Conservation (phyloP, 2,329 filamentous ascomycete species). For the Aspergillus intermedius region DNA sequence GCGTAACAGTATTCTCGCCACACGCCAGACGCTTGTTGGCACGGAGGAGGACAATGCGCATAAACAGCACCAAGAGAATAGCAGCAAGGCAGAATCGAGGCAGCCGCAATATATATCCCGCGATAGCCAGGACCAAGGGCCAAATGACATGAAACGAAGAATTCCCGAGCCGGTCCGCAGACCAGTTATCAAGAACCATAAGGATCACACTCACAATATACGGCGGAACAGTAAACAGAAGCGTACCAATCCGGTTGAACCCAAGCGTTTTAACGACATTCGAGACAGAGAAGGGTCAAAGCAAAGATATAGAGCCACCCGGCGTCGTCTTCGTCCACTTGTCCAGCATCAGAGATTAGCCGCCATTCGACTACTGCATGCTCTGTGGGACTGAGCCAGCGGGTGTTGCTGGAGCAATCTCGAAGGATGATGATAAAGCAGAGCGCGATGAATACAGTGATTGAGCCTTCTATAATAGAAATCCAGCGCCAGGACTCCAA, state of each 20-base stretch:
- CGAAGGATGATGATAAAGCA: slow-evolving; percentile 37
- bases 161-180: slow-evolving; percentile 40
- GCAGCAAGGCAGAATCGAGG: too few species aligned
- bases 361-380: slow-evolving; percentile 39
- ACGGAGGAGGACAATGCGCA: too few species aligned
- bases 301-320: slow-evolving; percentile 41
- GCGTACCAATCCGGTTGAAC: slow-evolving; percentile 43
- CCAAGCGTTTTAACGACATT: slow-evolving; percentile 43
- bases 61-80: too few species aligned
- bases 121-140: slow-evolving; percentile 18
- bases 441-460: slow-evolving; percentile 31
- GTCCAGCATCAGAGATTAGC: too few species aligned
- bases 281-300: slow-evolving; percentile 49
- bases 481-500: slow-evolving; percentile 47
- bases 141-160: slow-evolving; percentile 25
- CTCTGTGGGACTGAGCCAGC: slow-evolving; percentile 44
- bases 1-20: too few species aligned
- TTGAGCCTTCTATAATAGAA: slow-evolving; percentile 50
- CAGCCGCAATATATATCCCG: slow-evolving; percentile 13
- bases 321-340: too few species aligned
- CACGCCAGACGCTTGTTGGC: too few species aligned
- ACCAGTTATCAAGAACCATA: slow-evolving; percentile 45
- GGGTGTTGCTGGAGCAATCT: slow-evolving; percentile 35
- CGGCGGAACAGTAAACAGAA: slow-evolving; percentile 47
- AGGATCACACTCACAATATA: slow-evolving; percentile 46